Evolutionary conservation across 805 yeast genomes (phyloP).

Genomic region (Myxozyma kluyveri): DNA sequence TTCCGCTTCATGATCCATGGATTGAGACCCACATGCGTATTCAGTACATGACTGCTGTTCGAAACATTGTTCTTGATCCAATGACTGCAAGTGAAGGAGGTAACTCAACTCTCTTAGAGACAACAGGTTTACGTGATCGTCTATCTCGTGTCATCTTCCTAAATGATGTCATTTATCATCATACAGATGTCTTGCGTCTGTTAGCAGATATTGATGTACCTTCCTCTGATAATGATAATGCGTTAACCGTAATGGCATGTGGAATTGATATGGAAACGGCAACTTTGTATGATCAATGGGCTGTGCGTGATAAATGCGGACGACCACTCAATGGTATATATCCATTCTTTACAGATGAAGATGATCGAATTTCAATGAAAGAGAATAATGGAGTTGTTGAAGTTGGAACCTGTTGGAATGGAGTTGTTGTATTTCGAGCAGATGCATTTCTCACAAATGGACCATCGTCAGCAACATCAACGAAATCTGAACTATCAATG

Average conservation of each 20-base stretch:
- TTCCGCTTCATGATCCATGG: conserved; percentile 24
- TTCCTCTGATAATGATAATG: background rate
- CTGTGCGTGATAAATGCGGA: conserved; percentile 19
- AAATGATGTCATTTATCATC: conserved; percentile 21
- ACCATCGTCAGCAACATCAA: background rate
- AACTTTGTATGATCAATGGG: conserved; percentile 26
- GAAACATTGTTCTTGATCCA: conserved; percentile 22
- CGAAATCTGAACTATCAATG: background rate
- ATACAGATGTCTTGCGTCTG: conserved; percentile 18
- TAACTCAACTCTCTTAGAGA: too few species aligned
- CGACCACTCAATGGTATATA: conserved; percentile 15
- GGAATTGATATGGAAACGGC: conserved; percentile 21
- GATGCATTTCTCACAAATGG: conserved; percentile 17
- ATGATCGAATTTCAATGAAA: conserved; percentile 6
- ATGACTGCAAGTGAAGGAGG: too few species aligned
- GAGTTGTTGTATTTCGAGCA: conserved; percentile 20
- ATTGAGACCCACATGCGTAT: conserved; percentile 15
- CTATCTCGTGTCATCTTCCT: conserved; percentile 12
- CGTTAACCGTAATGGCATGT: conserved; percentile 22
- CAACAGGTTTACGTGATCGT: conserved; percentile 10
- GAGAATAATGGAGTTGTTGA: conserved; percentile 9
- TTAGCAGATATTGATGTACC: conserved; percentile 7
- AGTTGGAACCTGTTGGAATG: conserved; percentile 28
- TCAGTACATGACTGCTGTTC: conserved; percentile 21
- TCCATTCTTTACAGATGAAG: conserved; percentile 8